Percentiles rank a stretch among this genome's conserved stretches.
Evolutionary conservation across 441 rosid species (phyloP).

Genomic region (Arabidopsis hybrid): DNA sequence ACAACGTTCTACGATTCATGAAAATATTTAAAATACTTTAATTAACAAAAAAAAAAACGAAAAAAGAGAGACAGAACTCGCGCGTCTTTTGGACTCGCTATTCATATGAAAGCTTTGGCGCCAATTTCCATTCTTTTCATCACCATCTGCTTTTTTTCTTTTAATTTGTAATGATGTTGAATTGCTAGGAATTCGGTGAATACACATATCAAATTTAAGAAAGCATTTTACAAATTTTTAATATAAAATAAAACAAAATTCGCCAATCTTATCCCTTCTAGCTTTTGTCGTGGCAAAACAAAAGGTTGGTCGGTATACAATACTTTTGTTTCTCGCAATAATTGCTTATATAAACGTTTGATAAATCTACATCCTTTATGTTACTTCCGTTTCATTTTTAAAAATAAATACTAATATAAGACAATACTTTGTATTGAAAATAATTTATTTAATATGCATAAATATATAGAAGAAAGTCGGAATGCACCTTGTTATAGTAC

Average conservation of each 20-base stretch:
- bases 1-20: neutral
- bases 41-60: neutral
- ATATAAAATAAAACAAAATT: neutral
- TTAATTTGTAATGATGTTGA: constrained; percentile 14
- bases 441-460: too few relatives aligned
- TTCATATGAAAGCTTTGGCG: constrained; percentile 22
- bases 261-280: neutral
- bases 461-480: neutral
- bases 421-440: too few relatives aligned
- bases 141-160: constrained; percentile 4
- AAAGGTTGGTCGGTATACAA: neutral
- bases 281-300: neutral
- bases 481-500: neutral
- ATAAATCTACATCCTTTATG: neutral
- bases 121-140: constrained; percentile 26
- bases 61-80: constrained; percentile 13
- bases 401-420: too few relatives aligned
- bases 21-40: neutral
- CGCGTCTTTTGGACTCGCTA: constrained; percentile 18
- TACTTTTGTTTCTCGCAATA: neutral
- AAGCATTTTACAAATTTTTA: neutral
- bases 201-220: neutral
- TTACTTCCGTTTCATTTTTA: too few relatives aligned
- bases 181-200: neutral
- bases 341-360: neutral